Conservation (phyloP, 306 rosid genomes). For the Argentina anserina region DNA sequence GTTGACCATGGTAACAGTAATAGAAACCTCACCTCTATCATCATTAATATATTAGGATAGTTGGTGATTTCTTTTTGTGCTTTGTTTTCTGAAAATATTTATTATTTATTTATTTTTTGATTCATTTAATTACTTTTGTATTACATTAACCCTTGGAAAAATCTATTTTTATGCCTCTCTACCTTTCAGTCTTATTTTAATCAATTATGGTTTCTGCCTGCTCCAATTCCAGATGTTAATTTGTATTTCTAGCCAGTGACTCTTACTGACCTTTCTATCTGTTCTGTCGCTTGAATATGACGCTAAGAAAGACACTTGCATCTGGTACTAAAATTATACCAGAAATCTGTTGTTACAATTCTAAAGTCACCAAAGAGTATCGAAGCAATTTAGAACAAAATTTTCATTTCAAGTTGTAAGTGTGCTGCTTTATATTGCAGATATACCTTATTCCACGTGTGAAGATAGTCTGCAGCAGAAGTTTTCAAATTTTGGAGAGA, state of each 20-base stretch:
- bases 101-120: not conserved
- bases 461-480: constrained; percentile 58
- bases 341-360: not conserved
- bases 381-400: not conserved
- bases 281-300: not conserved
- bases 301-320: too few relatives aligned
- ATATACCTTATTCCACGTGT: constrained; percentile 68
- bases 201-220: not conserved
- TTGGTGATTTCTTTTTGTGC: not conserved
- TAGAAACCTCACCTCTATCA: not conserved
- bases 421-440: constrained; percentile 40
- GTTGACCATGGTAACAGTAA: not conserved
- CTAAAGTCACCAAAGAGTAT: not conserved
- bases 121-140: not conserved
- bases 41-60: not conserved
- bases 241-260: not conserved
- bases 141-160: not conserved
- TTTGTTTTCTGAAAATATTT: too few relatives aligned
- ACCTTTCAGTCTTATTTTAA: not conserved
- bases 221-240: not conserved
- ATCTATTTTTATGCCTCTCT: not conserved
- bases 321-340: not conserved
- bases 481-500: constrained; percentile 75
- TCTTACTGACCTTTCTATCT: not conserved
- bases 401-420: constrained; percentile 10